These are phyloP conservation scores for Escovopsis sp. DNA, from an alignment of 2,329 filamentous ascomycete species.

Conservation along the genomic window DNA sequence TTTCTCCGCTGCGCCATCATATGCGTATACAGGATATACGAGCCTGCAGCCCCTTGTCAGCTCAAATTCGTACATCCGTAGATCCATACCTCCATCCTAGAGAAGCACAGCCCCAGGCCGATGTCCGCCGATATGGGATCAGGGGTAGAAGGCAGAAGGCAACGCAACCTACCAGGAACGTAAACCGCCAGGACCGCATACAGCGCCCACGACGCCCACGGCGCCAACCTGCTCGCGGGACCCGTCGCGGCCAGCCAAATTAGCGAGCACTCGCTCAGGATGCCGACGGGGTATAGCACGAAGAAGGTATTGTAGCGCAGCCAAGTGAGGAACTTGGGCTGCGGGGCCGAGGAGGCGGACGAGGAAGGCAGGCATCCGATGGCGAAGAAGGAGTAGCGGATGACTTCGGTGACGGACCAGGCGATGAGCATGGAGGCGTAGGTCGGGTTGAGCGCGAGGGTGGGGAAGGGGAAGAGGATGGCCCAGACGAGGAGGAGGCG, in stretches of 20 bases:
- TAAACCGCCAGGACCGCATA: conserved; percentile 57
- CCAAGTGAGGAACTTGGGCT: conserved; percentile 58
- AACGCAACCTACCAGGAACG: conserved; percentile 50
- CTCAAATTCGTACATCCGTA: conserved; percentile 2
- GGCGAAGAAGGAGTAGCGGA: conserved; percentile 86
- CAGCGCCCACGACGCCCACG: conserved; percentile 41
- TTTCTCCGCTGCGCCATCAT: conserved; percentile 87
- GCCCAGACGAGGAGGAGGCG: conserved; percentile 84
- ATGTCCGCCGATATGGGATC: too few species aligned
- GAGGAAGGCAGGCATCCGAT: conserved; percentile 24
- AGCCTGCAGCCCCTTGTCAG: too few species aligned
- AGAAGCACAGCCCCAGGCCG: too few species aligned
- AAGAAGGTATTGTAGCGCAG: conserved; percentile 87
- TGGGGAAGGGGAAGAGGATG: conserved; percentile 60
- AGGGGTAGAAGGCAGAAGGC: neutral
- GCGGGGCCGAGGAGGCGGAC: conserved; percentile 45
- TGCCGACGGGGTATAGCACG: conserved; percentile 82
- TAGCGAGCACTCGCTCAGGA: conserved; percentile 71
- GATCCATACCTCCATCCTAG: neutral
- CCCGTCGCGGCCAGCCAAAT: conserved; percentile 50
- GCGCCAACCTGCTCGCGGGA: conserved; percentile 34
- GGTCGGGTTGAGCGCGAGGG: conserved; percentile 41
- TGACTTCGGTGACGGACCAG: conserved; percentile 83
- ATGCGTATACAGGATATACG: conserved; percentile 78
- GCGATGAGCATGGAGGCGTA: conserved; percentile 72